Evolutionary conservation across 108 stramenopile genomes (phyloP), one percentile per base, ranked within the genome.

Genomic region (Poteriospumella lacustris): DNA sequence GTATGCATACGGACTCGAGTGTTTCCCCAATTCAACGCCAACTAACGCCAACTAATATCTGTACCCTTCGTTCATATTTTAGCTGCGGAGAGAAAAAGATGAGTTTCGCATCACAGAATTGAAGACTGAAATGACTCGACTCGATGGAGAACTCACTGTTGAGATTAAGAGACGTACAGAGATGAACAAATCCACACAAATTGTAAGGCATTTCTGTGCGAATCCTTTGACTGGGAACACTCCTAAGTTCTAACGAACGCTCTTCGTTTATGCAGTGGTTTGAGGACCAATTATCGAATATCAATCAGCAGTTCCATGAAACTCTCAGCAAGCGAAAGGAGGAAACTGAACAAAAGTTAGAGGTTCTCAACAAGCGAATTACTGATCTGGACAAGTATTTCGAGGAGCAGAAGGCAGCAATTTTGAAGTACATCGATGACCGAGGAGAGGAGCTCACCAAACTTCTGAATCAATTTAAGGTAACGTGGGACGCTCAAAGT

Each of bases 81-180:
- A 67, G 64, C 31, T 40, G 40, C 12, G 64, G 39, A 9, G 64
- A 40, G 64, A 67, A 33, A 67, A 67, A 19, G 64, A 67, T 67
- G 64, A 67, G 40, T 78, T 59, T 59, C 68, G 84, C 1, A 73
- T 85, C 26, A 75, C 83, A 0, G 81, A 85, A 78, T 81, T 85
- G 39, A 81, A 80, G 19, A 68, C 69, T 29, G 78, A 81, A 41
- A 80, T 85, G 34, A 82, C 78, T 0, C 76, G 78, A 39, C 31
- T 85, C 34, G 85, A 85, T 75, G 81, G 81, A 73, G 43, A 41
- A 5, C 84, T 85, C 34, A 76, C 70, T 33, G 78, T 68, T 31
- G 84, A 84, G 79, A 83, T 85, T 40, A 84, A 85, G 79, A 39
- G 79, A 12, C 73, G 85, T 36, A 58, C 81, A 31, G 85, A 85